Evolutionary conservation across 108 stramenopile species (phyloP), one percentile per base, ranked within the genome.

Genomic region (Nitzschia inconspicua): DNA sequence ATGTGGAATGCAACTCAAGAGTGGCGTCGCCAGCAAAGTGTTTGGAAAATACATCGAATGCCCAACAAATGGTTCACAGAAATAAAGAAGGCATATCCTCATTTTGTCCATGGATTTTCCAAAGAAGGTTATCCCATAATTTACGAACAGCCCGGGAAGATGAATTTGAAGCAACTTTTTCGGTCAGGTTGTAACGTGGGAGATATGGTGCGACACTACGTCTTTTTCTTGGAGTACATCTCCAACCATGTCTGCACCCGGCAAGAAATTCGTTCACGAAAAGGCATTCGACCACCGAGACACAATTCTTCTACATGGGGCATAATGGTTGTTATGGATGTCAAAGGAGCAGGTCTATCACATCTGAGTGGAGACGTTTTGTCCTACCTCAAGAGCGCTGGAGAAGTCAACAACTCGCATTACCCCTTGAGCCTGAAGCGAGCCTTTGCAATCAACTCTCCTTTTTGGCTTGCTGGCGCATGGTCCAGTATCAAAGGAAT

Each of bases 121-220:
- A 72, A 68, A n/a, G 39, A 55, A 37, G 83, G 83, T 19, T 75
- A 65, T 52, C 76, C 77, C 9, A 66, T 80, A 3, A 30, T 81
- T 6, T 81, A 79, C 49, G 79, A 85, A 48, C 54, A 75, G 20
- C 83, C 79, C 1, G 83, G 83, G 2, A 72, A 60, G 32, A 81
- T 85, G 79, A 79, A 72, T 30, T 55, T 81, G 14, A 85, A 79
- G 39, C 32, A 78, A 31, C 55, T 80, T 7, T 80, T 85, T 43
- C 31, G 65, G 6, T 72, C 59, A 44, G 83, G 78, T 4, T 76
- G 72, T 52, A 22, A 34, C 19, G 69, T 85, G 3, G 30, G 66
- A 9, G 79, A 85, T 46, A 85, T 85, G 83, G 46, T 75, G 55
- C 55, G 51, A 35, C 83, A 85, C 52, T 81, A 81, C 43, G 68